phyloP scores from a whole-genome alignment of 2,329 filamentous ascomycete genomes.

The Passalora sequoiae region DNA sequence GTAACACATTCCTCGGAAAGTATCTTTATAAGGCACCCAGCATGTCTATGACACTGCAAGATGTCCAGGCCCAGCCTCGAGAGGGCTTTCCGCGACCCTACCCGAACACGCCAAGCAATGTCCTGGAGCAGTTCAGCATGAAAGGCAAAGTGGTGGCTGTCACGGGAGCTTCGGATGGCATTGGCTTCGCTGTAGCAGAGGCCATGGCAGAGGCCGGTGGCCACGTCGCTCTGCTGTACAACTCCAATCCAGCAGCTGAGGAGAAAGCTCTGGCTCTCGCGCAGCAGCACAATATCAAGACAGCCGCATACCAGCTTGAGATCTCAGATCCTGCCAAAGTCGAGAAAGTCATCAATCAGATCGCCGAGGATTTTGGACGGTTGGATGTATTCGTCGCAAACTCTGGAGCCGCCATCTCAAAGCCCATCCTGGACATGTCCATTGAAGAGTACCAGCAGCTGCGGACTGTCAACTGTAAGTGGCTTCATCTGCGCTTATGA shows the following conservation, averaged over 20 bases:
- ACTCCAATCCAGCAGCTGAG: constrained; percentile 60
- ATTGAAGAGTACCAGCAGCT: constrained; percentile 50
- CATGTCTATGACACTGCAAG: constrained; percentile 10
- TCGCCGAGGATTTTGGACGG: constrained; percentile 64
- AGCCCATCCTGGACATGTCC: constrained; percentile 51
- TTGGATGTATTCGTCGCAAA: constrained; percentile 88
- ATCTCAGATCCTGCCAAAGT: constrained; percentile 53
- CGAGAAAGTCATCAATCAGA: constrained; percentile 65
- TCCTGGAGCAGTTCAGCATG: constrained; percentile 36
- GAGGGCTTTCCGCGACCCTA: constrained; percentile 19
- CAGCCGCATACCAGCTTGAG: constrained; percentile 63
- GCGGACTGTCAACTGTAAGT: constrained; percentile 51
- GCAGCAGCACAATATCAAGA: constrained; percentile 22
- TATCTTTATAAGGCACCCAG: constrained; percentile 1
- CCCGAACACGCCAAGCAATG: constrained; percentile 25
- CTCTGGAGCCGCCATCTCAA: constrained; percentile 78
- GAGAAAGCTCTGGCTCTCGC: constrained; percentile 10
- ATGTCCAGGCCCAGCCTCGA: constrained; percentile 3
- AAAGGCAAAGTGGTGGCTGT: constrained; percentile 76
- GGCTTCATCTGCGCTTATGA: no score
- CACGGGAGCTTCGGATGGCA: constrained; percentile 78
- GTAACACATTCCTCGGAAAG: no score
- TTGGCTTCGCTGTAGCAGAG: constrained; percentile 86
- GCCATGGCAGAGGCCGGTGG: constrained; percentile 82
- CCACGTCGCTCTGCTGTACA: constrained; percentile 80